A percentile compares a stretch with the other conserved stretches of the same genome.
phyloP scores from a whole-genome alignment of 305 asterid genomes.

The Caryopteris hybrid region DNA sequence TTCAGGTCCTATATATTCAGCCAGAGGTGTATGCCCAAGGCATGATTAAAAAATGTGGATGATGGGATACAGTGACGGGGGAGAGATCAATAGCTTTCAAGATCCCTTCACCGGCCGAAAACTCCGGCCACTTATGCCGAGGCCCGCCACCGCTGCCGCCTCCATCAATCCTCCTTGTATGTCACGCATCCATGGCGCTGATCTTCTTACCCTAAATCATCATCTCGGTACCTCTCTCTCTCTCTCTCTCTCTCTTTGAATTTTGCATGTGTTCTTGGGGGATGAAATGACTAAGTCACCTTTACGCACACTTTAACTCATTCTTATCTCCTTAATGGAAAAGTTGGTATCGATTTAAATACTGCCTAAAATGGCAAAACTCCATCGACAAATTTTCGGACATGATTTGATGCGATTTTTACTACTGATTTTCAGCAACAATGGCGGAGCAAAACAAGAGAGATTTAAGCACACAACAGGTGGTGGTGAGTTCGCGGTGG shows the following conservation, averaged over 20 bases:
- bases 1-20: too few species aligned
- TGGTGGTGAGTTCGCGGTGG: conserved; percentile 93
- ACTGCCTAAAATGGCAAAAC: too few species aligned
- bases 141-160: conserved; percentile 30
- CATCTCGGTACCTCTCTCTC: conserved; percentile 51
- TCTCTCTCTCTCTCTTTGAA: too few species aligned
- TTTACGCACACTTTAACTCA: too few species aligned
- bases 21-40: too few species aligned
- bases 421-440: conserved; percentile 28
- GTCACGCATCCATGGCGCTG: conserved; percentile 33
- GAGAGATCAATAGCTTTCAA: conserved; percentile 42
- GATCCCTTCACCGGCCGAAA: conserved; percentile 54
- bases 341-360: too few species aligned
- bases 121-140: conserved; percentile 62
- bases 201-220: conserved; percentile 52
- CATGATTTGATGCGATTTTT: neutral
- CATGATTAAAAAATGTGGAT: conserved; percentile 61
- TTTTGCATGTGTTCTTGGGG: too few species aligned
- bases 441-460: conserved; percentile 62
- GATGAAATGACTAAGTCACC: too few species aligned
- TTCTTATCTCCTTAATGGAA: too few species aligned
- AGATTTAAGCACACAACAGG: conserved; percentile 60
- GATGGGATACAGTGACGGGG: conserved; percentile 79
- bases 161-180: conserved; percentile 32
- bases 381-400: too few species aligned